Base-by-base conservation (phyloP, 2,329 filamentous ascomycete species). In the Epichloe brachyelytri region DNA sequence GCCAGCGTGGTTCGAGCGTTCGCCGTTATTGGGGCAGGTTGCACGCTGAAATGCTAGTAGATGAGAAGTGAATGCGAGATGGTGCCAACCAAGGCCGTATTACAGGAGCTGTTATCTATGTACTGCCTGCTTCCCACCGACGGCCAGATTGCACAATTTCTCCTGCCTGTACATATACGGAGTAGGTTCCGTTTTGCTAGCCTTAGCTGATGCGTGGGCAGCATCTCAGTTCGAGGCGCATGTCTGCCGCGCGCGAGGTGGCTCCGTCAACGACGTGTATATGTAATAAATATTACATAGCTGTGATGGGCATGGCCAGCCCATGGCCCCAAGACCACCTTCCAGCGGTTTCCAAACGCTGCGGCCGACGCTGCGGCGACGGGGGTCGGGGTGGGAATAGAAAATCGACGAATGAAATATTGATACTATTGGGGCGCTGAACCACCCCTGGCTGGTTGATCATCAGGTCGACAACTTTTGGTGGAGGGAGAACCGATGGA, bases 261-360 rank as follows among this genome's bases (percentile, higher is more conserved):
- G 22, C 22, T 7, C 22, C 22, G 22, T 22, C 22, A 22, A 22
- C 22, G 7, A 30, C 26, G 8, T 30, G 26, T 30, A 30, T 30
- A 3, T 8, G 7, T 4, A 4, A 10, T 10, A 30, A 10, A 30
- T 10, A 26, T 20, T 22, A 20, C 19, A 5, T 22, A 10, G 26
- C 26, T 10, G 26, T 15, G 11, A 26, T 26, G 20, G 22, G 10
- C 38, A 39, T 39, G 11, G 12, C 12, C 12, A 4, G 41, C 15
- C 36, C 36, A 19, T 15, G 39, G 41, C 14, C 20, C 34, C 22
- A 17, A 19, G 10, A 43, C 43, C 17, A 17, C 44, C 49, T 57
- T 58, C 55, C 55, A 58, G 55, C 46, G 50, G 50, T 54, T 57
- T 58, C 56, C 55, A 58, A 46, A 34, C 50, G 49, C 53, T 36